These are phyloP conservation scores for Scedosporium apiospermum DNA, from an alignment of 2,329 filamentous ascomycete species.

Conservation along the genomic window DNA sequence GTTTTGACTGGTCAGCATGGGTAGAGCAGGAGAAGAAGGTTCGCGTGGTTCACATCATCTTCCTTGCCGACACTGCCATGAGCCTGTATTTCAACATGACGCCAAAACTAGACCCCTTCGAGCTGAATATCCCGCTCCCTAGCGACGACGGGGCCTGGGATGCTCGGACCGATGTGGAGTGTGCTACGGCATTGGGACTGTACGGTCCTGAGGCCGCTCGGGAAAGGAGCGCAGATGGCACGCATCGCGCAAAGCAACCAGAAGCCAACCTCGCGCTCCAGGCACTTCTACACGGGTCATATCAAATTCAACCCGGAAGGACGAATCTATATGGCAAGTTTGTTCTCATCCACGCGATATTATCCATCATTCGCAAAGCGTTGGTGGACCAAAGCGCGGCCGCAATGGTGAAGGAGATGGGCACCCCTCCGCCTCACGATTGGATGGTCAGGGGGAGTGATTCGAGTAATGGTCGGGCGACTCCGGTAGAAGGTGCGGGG, in stretches of 20 bases:
- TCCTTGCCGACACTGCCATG: conserved; percentile 54
- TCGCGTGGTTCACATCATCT: conserved; percentile 55
- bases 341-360: conserved; percentile 59
- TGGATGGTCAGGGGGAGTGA: conserved; percentile 39
- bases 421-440: conserved; percentile 50
- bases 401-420: conserved; percentile 26
- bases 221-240: conserved; percentile 51
- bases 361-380: conserved; percentile 46
- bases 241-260: conserved; percentile 53
- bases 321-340: conserved; percentile 70
- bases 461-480: conserved; percentile 31
- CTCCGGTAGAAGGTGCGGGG: conserved; percentile 29
- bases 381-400: conserved; percentile 29
- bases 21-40: conserved; percentile 62
- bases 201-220: conserved; percentile 45
- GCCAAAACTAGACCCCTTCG: conserved; percentile 52
- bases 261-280: conserved; percentile 52
- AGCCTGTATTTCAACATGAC: conserved; percentile 63
- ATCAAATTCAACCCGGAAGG: conserved; percentile 51
- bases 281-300: conserved; percentile 48
- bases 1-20: conserved; percentile 59
- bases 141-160: conserved; percentile 69
- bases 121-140: conserved; percentile 59
- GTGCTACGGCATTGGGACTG: conserved; percentile 56
- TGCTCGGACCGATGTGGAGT: conserved; percentile 47